A percentile compares a stretch with the other conserved stretches of the same genome.
Conservation (phyloP, 2,329 filamentous ascomycete genomes). For the Aureobasidium pullulans region DNA sequence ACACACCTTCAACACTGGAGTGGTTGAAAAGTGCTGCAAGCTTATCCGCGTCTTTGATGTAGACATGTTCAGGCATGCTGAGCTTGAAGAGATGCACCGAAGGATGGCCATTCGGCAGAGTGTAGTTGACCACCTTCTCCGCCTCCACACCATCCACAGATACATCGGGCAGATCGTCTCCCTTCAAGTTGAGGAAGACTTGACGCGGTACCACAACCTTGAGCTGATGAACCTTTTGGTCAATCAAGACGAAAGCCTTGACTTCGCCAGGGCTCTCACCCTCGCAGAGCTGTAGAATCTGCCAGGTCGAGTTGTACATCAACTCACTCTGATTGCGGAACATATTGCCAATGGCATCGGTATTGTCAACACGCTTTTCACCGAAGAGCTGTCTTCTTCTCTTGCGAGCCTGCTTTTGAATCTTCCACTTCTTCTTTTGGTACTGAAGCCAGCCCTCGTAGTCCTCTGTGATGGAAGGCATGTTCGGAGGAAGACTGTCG, state of each 20-base stretch:
- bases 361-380: constrained; percentile 59
- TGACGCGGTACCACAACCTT: constrained; percentile 85
- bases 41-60: constrained; percentile 76
- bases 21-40: constrained; percentile 81
- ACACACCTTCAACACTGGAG: constrained; percentile 91
- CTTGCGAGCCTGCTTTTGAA: constrained; percentile 83
- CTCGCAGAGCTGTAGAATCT: constrained; percentile 77
- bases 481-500: constrained; percentile 69
- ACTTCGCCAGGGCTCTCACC: constrained; percentile 83
- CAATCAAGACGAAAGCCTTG: constrained; percentile 82
- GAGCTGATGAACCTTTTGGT: constrained; percentile 79
- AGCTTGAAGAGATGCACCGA: constrained; percentile 93
- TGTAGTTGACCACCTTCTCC: constrained; percentile 89
- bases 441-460: constrained; percentile 85
- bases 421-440: constrained; percentile 98
- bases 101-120: constrained; percentile 87
- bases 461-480: constrained; percentile 79
- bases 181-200: constrained; percentile 86
- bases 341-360: constrained; percentile 58
- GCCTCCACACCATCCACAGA: constrained; percentile 79
- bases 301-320: constrained; percentile 89
- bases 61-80: constrained; percentile 79
- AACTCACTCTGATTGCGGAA: constrained; percentile 91
- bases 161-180: constrained; percentile 78
- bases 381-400: constrained; percentile 88